These are phyloP conservation scores for Leucosporidium creatinivorum DNA, from an alignment of 768 basidiomycete genomes.

Conservation along the genomic window DNA sequence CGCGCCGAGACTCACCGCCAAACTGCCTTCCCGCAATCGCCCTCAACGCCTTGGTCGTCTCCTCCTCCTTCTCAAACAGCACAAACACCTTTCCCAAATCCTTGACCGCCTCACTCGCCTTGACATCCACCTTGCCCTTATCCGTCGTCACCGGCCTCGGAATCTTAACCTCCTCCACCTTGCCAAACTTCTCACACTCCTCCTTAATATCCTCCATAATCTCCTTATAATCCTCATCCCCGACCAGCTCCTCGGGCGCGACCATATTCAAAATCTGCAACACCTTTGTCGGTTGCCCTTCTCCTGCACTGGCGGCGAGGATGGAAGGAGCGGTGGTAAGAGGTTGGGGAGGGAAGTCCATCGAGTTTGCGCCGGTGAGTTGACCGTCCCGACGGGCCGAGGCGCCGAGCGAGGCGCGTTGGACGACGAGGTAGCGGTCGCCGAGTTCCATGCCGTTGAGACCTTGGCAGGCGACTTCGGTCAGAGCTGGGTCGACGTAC, in stretches of 20 bases:
- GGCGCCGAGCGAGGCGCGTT: constrained; percentile 89
- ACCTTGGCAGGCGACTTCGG: constrained; percentile 91
- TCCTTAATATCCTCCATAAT: constrained; percentile 90
- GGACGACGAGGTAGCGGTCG: constrained; percentile 89
- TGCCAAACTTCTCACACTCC: constrained; percentile 69
- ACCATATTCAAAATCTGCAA: constrained; percentile 99
- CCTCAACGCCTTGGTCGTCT: constrained; percentile 67
- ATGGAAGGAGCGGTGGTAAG: constrained; percentile 29
- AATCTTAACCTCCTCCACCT: constrained; percentile 69
- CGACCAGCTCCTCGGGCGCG: constrained; percentile 76
- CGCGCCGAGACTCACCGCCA: constrained; percentile 22
- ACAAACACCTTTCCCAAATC: constrained; percentile 97
- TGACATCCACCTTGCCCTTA: constrained; percentile 60
- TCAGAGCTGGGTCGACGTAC: constrained; percentile 79
- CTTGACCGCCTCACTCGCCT: constrained; percentile 55
- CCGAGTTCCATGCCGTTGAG: constrained; percentile 97
- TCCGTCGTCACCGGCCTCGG: constrained; percentile 82
- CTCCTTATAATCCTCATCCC: constrained; percentile 89
- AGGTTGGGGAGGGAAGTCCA: constrained; percentile 29
- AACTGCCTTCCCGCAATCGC: constrained; percentile 62
- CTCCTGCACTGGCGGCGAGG: constrained; percentile 34
- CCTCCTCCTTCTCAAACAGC: constrained; percentile 59
- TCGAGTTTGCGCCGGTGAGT: constrained; percentile 33
- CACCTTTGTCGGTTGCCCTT: constrained; percentile 53
- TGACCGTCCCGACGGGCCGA: no score